Base-by-base conservation (phyloP, 495 filamentous ascomycete genomes). In the Lophium mytilinum region DNA sequence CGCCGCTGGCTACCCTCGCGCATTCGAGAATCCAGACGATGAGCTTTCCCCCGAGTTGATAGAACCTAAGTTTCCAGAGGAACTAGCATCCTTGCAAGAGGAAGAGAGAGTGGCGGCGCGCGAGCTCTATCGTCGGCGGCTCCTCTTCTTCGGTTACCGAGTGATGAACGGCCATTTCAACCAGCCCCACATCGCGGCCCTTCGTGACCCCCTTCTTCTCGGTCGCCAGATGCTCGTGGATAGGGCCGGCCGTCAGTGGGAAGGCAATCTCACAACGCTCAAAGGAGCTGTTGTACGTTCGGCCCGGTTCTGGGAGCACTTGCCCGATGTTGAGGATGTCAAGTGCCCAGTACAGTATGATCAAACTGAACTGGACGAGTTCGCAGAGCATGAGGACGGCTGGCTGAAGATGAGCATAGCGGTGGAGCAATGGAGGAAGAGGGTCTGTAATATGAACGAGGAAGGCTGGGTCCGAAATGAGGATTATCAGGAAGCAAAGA, bases 21-120 rank as follows among this genome's bases (percentile, higher is more conserved):
- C 66, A 49, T 71, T 71, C 57, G 60, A 72, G 49, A 72, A 72
- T 17, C 60, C 63, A 17, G 48, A 63, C 24, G 49, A 52, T n/a
- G 43, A 57, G 40, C 46, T 55, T n/a, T 40, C 59, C 45, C 53
- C 46, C 12, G 58, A 47, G 1, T 53, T 66, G 19, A 34, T 37
- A 10, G 37, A 56, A 8, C 67, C 65, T 43, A 55, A 59, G 35
- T 58, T 64, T 37, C 62, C 65, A 34, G 49, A 46, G 5, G 40
- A 39, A 1, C 59, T 64, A 21, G 53, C 51, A 12, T 56, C 50
- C 19, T 43, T 68, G 40, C 53, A 46, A 9, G 59, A 49, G 21
- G 56, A 63, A 9, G 58, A 65, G 33, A 63, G 61, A 40, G 19
- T 39, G 11, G 30, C 55, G 51, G 53, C 53, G 3, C 58, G 62